Evolutionary conservation across 1,284 basidiomycete genomes (phyloP), one percentile per base, ranked within the genome.

Genomic region (Rhodotorula sp.): DNA sequence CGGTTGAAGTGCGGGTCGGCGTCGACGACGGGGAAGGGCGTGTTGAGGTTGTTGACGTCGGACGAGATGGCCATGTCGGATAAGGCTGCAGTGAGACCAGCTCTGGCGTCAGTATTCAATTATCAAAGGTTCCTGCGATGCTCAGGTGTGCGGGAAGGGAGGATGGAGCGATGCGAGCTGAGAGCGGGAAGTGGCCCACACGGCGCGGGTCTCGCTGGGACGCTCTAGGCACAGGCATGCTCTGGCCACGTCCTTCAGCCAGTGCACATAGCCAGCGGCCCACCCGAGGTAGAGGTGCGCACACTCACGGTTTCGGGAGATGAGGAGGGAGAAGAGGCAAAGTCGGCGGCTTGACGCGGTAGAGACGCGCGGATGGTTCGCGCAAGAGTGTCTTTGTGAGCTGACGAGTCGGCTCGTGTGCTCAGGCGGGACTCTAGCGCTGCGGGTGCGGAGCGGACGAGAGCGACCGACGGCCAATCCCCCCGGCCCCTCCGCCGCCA

Each of bases 1-100:
- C 97, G 89, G 53, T 84, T 84, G 51, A 91, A 90, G 85, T 97
- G 92, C 32, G 96, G 96, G 85, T 99, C 97, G 36, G 74, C 72
- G 60, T 78, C 77, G 60, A 79, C 70, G 56, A 79, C 68, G 21
- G 77, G 76, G 72, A 56, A 79, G 10, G 76, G 74, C 41, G 71
- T 68, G 19, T 70, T 57, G 48, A 78, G 64, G 61, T 70, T 59
- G 69, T 77, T 72, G 64, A 70, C 68, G 67, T 74, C 63, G 36
- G 34, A n/a, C 34, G 46, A 12, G 55, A 51, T 39, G n/a, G 44
- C 41, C 50, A 39, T 34, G 55, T 62, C 5, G 46, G 61, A 6
- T 10, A 34, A 25, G 29, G 46, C n/a, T 59, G 57, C 15, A 19
- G 37, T 6, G 10, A 4, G 9, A 8, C 7, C 6, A 3, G 27